Conservation (phyloP, 148 eudicot species). For the Talinum fruticosum region DNA sequence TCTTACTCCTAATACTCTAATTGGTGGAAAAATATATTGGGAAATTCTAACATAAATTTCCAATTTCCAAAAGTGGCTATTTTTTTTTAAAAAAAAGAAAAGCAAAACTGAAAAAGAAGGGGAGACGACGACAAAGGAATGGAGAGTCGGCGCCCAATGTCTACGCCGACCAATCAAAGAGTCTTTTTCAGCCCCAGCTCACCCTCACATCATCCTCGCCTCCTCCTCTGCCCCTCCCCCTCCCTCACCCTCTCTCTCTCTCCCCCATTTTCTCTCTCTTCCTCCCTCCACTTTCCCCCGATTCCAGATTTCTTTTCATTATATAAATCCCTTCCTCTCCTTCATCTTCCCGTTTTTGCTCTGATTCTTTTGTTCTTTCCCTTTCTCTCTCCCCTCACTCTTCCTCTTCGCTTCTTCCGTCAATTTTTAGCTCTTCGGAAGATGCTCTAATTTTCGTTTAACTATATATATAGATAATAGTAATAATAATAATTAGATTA, state of each 20-base stretch:
- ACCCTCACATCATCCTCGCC: not conserved
- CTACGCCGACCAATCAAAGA: conserved; percentile 52
- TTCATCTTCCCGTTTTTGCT: conserved; percentile 4
- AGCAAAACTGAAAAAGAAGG: not conserved
- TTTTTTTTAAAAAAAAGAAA: not conserved
- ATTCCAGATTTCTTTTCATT: not conserved
- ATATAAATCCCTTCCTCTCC: conserved; percentile 1
- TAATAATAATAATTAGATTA: too few relatives aligned
- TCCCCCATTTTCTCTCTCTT: conserved; percentile 16
- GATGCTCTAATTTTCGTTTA: conserved; percentile 24
- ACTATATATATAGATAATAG: not conserved
- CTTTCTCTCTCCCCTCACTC: conserved; percentile 1
- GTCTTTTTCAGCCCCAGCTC: conserved; percentile 28
- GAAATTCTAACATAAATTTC: not conserved
- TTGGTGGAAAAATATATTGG: too few relatives aligned
- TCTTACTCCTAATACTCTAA: too few relatives aligned
- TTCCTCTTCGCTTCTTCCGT: conserved; percentile 40
- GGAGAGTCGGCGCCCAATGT: conserved; percentile 53
- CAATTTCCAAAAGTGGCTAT: too few relatives aligned
- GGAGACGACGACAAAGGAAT: conserved; percentile 8
- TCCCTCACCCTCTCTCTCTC: conserved; percentile 3
- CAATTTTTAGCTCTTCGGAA: conserved; percentile 39
- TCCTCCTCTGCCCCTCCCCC: conserved; percentile 8
- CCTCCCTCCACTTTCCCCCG: not conserved
- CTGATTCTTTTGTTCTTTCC: conserved; percentile 17